These are phyloP conservation scores for Lentinus polychrous DNA, from an alignment of 1,284 basidiomycete genomes.

Conservation along the genomic window DNA sequence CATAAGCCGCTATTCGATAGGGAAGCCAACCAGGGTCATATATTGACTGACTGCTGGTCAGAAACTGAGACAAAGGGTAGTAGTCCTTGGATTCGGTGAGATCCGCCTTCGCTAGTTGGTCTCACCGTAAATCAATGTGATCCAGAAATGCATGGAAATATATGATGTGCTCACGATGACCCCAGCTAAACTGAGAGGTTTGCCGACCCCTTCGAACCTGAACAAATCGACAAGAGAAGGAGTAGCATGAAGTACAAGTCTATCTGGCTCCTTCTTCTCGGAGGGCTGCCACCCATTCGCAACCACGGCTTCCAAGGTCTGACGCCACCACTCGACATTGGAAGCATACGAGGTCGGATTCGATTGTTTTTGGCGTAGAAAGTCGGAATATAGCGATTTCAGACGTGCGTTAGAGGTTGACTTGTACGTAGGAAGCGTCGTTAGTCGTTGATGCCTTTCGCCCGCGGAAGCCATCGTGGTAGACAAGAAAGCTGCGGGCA, in stretches of 20 bases:
- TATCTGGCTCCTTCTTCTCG: slow-evolving; percentile 31
- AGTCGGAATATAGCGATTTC: slow-evolving; percentile 83
- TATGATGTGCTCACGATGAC: slow-evolving; percentile 59
- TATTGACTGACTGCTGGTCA: slow-evolving; percentile 54
- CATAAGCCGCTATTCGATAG: slow-evolving; percentile 58
- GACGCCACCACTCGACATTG: slow-evolving; percentile 85
- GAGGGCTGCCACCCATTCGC: slow-evolving; percentile 47
- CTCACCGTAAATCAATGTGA: slow-evolving; percentile 12
- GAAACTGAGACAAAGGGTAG: slow-evolving; percentile 51
- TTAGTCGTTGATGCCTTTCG: slow-evolving; percentile 13
- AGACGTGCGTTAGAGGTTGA: slow-evolving; percentile 56
- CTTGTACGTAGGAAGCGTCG: slow-evolving; percentile 41
- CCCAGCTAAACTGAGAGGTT: slow-evolving; percentile 75
- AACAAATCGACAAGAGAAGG: slow-evolving; percentile 55
- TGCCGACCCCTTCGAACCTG: slow-evolving; percentile 63
- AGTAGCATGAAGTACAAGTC: slow-evolving; percentile 56
- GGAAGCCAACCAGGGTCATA: slow-evolving; percentile 66
- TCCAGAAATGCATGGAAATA: slow-evolving; percentile 13
- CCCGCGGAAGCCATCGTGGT: neutral
- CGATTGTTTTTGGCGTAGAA: slow-evolving; percentile 75
- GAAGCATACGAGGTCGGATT: slow-evolving; percentile 81
- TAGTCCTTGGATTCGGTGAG: slow-evolving; percentile 40
- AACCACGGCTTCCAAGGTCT: slow-evolving; percentile 59
- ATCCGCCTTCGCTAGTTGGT: slow-evolving; percentile 53
- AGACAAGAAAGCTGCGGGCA: slow-evolving; percentile 17